Percentiles rank a stretch among this genome's conserved stretches.
Evolutionary conservation across 306 rosid genomes (phyloP).

Genomic region (Hippophae gyantsensis): DNA sequence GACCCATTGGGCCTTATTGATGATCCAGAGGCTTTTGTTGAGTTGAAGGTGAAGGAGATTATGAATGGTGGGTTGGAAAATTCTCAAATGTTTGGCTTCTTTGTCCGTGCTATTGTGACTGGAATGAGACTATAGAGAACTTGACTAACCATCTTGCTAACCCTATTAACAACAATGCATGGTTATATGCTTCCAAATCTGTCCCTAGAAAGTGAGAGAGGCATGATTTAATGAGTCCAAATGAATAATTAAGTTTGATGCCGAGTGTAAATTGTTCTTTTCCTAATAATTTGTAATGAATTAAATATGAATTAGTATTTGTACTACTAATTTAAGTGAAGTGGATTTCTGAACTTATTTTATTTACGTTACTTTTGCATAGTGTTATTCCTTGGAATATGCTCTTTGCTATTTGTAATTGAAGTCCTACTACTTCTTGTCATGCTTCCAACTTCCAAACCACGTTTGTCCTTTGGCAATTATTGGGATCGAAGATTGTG

Average conservation of each 20-base stretch:
- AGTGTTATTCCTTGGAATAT: no score
- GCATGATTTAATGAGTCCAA: not conserved
- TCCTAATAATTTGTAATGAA: no score
- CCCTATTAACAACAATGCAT: conserved; percentile 93
- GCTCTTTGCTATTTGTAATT: no score
- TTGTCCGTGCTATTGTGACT: conserved; percentile 79
- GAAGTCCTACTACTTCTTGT: no score
- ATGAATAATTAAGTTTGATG: not conserved
- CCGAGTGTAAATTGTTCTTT: no score
- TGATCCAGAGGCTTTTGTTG: conserved; percentile 92
- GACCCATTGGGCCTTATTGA: conserved; percentile 90
- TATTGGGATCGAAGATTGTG: no score
- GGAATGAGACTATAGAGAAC: conserved; percentile 88
- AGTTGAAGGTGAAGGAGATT: conserved; percentile 79
- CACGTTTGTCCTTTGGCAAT: no score
- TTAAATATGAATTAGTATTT: no score
- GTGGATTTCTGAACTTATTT: no score
- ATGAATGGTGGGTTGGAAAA: conserved; percentile 85
- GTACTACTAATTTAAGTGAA: no score
- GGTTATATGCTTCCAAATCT: conserved; percentile 86
- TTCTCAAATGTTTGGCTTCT: conserved; percentile 88
- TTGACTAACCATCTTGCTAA: conserved; percentile 82
- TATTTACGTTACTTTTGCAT: no score
- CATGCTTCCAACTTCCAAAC: no score
- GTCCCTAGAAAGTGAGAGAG: conserved; percentile 76